Evolutionary conservation across 2,329 filamentous ascomycete species (phyloP), one percentile per base, ranked within the genome.

Genomic region (Ceratocystiopsis sp.): DNA sequence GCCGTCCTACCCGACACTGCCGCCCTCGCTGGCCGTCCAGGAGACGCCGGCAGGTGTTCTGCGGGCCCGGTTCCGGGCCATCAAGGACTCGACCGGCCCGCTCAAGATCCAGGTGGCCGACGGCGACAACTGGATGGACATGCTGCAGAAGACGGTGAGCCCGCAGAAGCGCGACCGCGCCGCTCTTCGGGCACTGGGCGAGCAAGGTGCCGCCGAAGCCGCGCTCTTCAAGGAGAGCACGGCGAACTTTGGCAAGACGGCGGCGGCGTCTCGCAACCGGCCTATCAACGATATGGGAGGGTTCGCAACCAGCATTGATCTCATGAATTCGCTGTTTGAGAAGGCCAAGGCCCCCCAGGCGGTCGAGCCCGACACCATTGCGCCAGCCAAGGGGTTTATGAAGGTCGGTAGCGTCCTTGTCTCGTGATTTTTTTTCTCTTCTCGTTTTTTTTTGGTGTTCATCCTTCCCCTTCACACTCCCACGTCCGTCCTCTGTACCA

Each of bases 261-360:
- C 53, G 6, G 46, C 50, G 8, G 52, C 53, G 1, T 50, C 52
- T 21, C 57, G 57, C 35, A 50, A 56, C 21, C 54, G 60, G 3
- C 33, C 4, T 16, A 48, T 59, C 35, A 69, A 74, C 52, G 67
- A 71, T 43, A 74, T 75, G 50, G 7, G 25, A 10, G 79, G 80
- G 1, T 89, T 94, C 60, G 73, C 78, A 17, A 94, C 82, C 17
- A 87, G 83, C 55, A 93, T 96, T 62, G 91, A 95, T 65, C 67
- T 95, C 58, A 95, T 94, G 85, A 89, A 93, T 58, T 93, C 85
- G 40, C 67, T 95, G 44, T 95, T 93, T 61, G 81, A 83, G 58
- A 75, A 80, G 61, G 70, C 77, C 49, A 76, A 73, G 64, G 69
- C 67, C 42, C 69, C 69, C 49, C 61, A 64, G 42, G 66, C 72